phyloP scores from a whole-genome alignment of 306 rosid genomes.

The Lathyrus aphaca region DNA sequence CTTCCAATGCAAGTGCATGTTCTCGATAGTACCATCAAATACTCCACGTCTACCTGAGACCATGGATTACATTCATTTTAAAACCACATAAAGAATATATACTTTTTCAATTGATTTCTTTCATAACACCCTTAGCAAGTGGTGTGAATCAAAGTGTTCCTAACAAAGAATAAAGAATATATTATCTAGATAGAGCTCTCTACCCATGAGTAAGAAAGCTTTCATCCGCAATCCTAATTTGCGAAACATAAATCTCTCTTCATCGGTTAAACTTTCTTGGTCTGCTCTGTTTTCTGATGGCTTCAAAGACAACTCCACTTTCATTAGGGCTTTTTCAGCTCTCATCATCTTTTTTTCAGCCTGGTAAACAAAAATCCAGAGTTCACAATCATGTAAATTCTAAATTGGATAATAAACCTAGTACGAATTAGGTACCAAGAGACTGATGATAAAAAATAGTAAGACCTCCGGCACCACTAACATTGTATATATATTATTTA shows the following conservation, averaged over 20 bases:
- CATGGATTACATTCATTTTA: conserved; percentile 41
- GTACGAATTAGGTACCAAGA: background rate
- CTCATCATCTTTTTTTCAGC: conserved; percentile 70
- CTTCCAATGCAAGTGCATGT: conserved; percentile 99
- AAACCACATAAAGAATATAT: conserved; percentile 23
- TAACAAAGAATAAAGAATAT: background rate
- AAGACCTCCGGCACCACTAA: conserved; percentile 17
- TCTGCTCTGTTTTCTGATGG: conserved; percentile 74
- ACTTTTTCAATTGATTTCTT: conserved; percentile 23
- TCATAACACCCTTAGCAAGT: conserved; percentile 10
- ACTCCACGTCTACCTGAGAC: conserved; percentile 93
- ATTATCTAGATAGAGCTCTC: conserved; percentile 35
- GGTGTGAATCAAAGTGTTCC: conserved; percentile 28
- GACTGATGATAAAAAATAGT: background rate
- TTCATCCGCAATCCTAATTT: conserved; percentile 96
- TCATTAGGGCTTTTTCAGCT: conserved; percentile 78
- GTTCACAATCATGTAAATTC: conserved; percentile 38
- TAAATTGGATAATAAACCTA: conserved; percentile 14
- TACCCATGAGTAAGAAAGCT: conserved; percentile 97
- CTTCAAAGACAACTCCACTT: conserved; percentile 73
- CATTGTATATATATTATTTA: conserved; percentile 2
- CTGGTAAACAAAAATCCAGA: conserved; percentile 50
- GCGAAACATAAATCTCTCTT: conserved; percentile 99
- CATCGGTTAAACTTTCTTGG: conserved; percentile 87
- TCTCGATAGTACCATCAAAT: conserved; percentile 95